A percentile compares a stretch with the other conserved stretches of the same genome.
Conservation (phyloP, 2,329 filamentous ascomycete species). For the Biscogniauxia mediterranea region DNA sequence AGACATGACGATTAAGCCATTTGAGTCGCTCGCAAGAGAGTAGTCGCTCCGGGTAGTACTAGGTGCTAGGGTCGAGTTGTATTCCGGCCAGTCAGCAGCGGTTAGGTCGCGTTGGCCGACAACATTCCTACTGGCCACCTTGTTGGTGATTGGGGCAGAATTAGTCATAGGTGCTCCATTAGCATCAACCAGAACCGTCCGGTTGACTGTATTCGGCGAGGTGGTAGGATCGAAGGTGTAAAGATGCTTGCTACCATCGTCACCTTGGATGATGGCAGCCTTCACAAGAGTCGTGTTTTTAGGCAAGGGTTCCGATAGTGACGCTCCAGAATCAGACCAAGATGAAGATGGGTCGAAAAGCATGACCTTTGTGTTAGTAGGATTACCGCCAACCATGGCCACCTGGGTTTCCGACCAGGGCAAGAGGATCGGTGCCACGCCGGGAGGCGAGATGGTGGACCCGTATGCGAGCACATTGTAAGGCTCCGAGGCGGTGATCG, state of each 20-base stretch:
- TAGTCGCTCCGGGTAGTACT: constrained; percentile 63
- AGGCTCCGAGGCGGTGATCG: constrained; percentile 64
- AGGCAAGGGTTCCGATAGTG: constrained; percentile 58
- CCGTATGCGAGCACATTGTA: constrained; percentile 60
- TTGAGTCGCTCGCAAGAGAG: constrained; percentile 65
- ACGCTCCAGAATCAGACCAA: constrained; percentile 68
- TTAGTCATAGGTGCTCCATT: constrained; percentile 53
- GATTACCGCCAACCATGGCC: constrained; percentile 71
- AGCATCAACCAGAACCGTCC: constrained; percentile 64
- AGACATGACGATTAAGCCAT: constrained; percentile 73
- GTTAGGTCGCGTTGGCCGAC: constrained; percentile 48
- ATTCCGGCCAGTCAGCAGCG: constrained; percentile 68
- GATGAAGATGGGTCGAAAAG: constrained; percentile 62
- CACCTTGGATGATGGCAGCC: constrained; percentile 64
- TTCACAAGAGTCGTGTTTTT: constrained; percentile 57
- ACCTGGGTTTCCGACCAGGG: constrained; percentile 70
- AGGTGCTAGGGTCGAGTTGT: constrained; percentile 74
- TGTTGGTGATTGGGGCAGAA: constrained; percentile 41
- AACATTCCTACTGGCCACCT: constrained; percentile 13
- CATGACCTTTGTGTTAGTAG: constrained; percentile 66
- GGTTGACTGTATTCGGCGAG: constrained; percentile 72
- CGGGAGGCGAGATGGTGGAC: constrained; percentile 58
- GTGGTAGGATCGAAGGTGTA: constrained; percentile 74
- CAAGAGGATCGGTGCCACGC: constrained; percentile 68
- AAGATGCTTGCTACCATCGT: constrained; percentile 75